Conservation (phyloP, 2,329 filamentous ascomycete species). For the Phialophora macrospora region DNA sequence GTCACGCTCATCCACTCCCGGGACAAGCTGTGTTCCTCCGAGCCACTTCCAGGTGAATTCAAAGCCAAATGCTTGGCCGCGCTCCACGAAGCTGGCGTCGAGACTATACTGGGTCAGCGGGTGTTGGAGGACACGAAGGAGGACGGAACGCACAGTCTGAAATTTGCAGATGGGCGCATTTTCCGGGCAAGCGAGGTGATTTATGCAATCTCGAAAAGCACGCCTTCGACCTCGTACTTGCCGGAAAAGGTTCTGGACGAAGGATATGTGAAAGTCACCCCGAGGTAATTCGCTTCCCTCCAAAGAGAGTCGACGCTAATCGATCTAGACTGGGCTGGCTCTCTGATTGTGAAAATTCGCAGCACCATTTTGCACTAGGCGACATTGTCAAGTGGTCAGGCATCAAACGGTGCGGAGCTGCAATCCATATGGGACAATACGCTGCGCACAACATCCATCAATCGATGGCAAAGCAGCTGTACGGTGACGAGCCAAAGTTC, state of each 20-base stretch:
- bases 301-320: neutral
- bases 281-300: constrained; percentile 49
- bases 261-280: constrained; percentile 67
- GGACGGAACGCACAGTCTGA: constrained; percentile 51
- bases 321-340: constrained; percentile 52
- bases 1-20: constrained; percentile 79
- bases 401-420: constrained; percentile 77
- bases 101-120: constrained; percentile 67
- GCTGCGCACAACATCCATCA: constrained; percentile 71
- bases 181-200: constrained; percentile 69
- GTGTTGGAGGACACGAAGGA: constrained; percentile 51
- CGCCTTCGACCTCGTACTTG: constrained; percentile 67
- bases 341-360: constrained; percentile 55
- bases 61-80: constrained; percentile 66
- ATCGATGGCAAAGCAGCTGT: constrained; percentile 54
- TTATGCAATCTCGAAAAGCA: constrained; percentile 68
- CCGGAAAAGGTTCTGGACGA: constrained; percentile 63
- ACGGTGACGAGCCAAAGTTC: constrained; percentile 52
- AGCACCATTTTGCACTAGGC: constrained; percentile 69
- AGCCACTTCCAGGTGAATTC: constrained; percentile 71
- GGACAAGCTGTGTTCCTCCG: constrained; percentile 70
- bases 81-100: constrained; percentile 66
- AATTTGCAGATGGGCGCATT: constrained; percentile 64
- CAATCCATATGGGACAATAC: constrained; percentile 73
- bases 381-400: constrained; percentile 74